phyloP scores from a whole-genome alignment of 345 rosid species.

The Salix udensis region DNA sequence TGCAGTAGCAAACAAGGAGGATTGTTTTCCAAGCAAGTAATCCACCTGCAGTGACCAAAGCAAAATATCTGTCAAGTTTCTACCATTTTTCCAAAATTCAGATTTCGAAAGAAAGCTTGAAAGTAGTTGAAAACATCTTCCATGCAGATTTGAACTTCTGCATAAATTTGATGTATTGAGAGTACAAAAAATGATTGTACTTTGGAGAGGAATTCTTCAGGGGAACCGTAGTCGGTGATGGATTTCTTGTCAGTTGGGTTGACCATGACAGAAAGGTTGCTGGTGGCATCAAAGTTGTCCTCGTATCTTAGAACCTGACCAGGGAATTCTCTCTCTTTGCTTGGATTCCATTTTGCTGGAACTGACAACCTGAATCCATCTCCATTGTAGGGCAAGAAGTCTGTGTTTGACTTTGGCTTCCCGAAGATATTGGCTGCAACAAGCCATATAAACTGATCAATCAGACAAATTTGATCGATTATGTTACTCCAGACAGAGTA shows the following conservation, averaged over 20 bases:
- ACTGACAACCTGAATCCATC: slow-evolving; percentile 69
- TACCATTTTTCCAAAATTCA: not conserved
- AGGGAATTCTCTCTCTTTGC: slow-evolving; percentile 82
- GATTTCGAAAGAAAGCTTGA: not conserved
- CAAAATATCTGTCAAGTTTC: not conserved
- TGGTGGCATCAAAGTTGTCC: slow-evolving; percentile 80
- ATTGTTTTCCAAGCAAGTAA: slow-evolving; percentile 83
- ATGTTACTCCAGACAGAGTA: not conserved
- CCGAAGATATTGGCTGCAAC: slow-evolving; percentile 87
- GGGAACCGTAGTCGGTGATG: slow-evolving; percentile 78
- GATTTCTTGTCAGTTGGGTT: slow-evolving; percentile 83
- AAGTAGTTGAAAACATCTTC: not conserved
- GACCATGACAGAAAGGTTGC: slow-evolving; percentile 54
- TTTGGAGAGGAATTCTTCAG: slow-evolving; percentile 66
- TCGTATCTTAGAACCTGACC: slow-evolving; percentile 86
- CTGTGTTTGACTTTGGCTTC: slow-evolving; percentile 83
- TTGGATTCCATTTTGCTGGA: slow-evolving; percentile 96
- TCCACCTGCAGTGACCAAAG: slow-evolving; percentile 47
- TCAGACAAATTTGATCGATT: not conserved
- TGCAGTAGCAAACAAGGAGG: slow-evolving; percentile 57
- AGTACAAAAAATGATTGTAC: slow-evolving; percentile 14
- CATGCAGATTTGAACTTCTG: not conserved
- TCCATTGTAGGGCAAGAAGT: slow-evolving; percentile 62
- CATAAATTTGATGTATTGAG: not conserved
- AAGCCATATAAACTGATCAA: not conserved